Conservation (phyloP, 352 stramenopile genomes). For the Phytopythium vexans region DNA sequence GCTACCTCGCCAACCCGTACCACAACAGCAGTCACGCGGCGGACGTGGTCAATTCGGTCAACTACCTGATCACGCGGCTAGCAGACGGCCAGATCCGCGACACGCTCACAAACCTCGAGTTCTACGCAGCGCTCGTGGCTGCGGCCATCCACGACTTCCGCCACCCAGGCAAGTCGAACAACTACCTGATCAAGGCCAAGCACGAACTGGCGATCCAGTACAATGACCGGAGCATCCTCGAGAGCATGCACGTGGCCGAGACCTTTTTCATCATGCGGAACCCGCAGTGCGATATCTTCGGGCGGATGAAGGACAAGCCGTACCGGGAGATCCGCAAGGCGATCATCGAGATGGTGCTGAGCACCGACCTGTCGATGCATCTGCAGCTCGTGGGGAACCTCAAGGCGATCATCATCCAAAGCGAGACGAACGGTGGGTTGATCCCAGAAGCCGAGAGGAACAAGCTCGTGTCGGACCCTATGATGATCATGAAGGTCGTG, state of each 20-base stretch:
- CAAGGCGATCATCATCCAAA: slow-evolving; percentile 70
- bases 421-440: slow-evolving; percentile 8
- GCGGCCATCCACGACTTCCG: slow-evolving; percentile 85
- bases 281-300: slow-evolving; percentile 76
- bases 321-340: slow-evolving; percentile 80
- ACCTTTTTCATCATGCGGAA: slow-evolving; percentile 80
- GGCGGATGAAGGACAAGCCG: slow-evolving; percentile 69
- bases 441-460: neutral
- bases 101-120: slow-evolving; percentile 72
- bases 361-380: slow-evolving; percentile 83
- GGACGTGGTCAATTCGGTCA: slow-evolving; percentile 82
- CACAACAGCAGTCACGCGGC: slow-evolving; percentile 78
- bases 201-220: slow-evolving; percentile 81
- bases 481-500: slow-evolving; percentile 88
- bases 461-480: slow-evolving; percentile 56
- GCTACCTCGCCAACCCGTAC: slow-evolving; percentile 75
- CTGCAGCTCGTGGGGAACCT: slow-evolving; percentile 74
- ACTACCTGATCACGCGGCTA: slow-evolving; percentile 70
- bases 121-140: slow-evolving; percentile 74
- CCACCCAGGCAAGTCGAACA: slow-evolving; percentile 83
- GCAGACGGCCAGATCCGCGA: slow-evolving; percentile 71
- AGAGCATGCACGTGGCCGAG: slow-evolving; percentile 86
- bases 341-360: slow-evolving; percentile 89
- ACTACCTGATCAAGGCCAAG: slow-evolving; percentile 80
- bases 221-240: slow-evolving; percentile 80